phyloP scores from a whole-genome alignment of 345 rosid genomes.

The Lepidium africanum region DNA sequence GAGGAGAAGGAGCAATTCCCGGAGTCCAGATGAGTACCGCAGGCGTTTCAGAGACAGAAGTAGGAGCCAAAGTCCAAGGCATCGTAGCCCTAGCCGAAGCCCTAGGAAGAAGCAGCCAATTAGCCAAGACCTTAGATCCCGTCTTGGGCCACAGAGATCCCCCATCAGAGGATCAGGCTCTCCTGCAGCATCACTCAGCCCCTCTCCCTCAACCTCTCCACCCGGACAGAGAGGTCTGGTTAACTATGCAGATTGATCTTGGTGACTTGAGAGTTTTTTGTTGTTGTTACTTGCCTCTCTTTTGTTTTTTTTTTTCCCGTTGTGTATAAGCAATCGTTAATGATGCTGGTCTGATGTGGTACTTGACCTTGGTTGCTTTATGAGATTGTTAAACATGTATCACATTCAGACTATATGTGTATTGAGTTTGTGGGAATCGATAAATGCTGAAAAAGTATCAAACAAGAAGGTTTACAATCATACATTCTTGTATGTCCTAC shows the following conservation, averaged over 20 bases:
- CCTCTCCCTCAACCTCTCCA: conserved; percentile 59
- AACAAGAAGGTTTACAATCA: not conserved
- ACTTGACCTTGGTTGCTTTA: not conserved
- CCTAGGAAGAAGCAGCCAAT: conserved; percentile 54
- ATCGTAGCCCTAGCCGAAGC: conserved; percentile 38
- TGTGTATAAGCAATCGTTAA: not conserved
- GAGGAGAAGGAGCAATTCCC: conserved; percentile 53
- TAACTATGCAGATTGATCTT: conserved; percentile 63
- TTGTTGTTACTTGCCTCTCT: not conserved
- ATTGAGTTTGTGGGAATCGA: not conserved
- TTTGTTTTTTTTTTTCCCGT: too few species aligned
- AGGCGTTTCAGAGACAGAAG: conserved; percentile 44
- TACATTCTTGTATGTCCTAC: not conserved
- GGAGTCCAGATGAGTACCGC: conserved; percentile 48
- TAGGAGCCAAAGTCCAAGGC: conserved; percentile 53
- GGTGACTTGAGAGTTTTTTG: not conserved
- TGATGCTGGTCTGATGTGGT: not conserved
- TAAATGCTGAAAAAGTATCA: not conserved
- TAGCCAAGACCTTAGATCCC: conserved; percentile 63
- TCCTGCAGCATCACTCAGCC: conserved; percentile 37
- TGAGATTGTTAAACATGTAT: not conserved
- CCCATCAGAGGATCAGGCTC: conserved; percentile 34
- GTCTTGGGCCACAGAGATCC: conserved; percentile 53
- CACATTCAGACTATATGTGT: not conserved
- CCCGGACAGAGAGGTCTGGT: conserved; percentile 67